phyloP scores from a whole-genome alignment of 2,329 filamentous ascomycete species.

The Phialemoniopsis sp. region DNA sequence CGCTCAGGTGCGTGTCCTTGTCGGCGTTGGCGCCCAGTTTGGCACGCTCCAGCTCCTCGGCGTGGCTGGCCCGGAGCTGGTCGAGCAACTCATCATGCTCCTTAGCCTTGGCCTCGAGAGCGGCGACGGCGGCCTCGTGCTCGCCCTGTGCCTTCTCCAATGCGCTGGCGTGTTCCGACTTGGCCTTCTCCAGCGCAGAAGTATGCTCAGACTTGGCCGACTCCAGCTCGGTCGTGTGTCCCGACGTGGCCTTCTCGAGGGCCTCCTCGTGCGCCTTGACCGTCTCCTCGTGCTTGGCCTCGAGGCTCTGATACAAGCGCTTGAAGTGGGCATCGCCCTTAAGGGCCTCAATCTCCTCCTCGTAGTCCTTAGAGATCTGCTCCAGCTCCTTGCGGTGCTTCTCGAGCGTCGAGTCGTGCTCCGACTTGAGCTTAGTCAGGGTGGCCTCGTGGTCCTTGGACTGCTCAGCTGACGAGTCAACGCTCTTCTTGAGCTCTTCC shows the following conservation, averaged over 20 bases:
- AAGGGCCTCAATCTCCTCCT: conserved; percentile 61
- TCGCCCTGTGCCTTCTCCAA: conserved; percentile 38
- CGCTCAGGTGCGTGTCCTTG: conserved; percentile 39
- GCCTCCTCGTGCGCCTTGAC: conserved; percentile 5
- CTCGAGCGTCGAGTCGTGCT: conserved; percentile 31
- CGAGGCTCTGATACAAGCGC: conserved; percentile 58
- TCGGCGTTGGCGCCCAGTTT: conserved; percentile 48
- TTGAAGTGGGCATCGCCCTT: conserved; percentile 61
- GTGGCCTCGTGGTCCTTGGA: conserved; percentile 41
- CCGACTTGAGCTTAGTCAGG: conserved; percentile 46
- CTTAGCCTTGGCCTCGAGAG: conserved; percentile 45
- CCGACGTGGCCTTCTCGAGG: conserved; percentile 14
- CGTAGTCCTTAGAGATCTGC: conserved; percentile 56
- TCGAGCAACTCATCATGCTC: conserved; percentile 52
- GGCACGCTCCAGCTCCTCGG: conserved; percentile 53
- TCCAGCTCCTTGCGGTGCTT: conserved; percentile 56
- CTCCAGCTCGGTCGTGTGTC: conserved; percentile 36
- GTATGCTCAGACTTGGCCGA: conserved; percentile 38
- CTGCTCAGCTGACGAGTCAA: conserved; percentile 42
- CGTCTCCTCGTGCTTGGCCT: conserved; percentile 51
- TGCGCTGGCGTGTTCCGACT: conserved; percentile 33
- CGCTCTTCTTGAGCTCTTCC: conserved; percentile 42
- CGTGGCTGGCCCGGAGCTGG: conserved; percentile 51
- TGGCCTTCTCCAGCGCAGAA: conserved; percentile 18
- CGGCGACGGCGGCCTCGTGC: conserved; percentile 36